Base-by-base conservation (phyloP, 1,284 basidiomycete species). In the Cryptococcus depauperatus region DNA sequence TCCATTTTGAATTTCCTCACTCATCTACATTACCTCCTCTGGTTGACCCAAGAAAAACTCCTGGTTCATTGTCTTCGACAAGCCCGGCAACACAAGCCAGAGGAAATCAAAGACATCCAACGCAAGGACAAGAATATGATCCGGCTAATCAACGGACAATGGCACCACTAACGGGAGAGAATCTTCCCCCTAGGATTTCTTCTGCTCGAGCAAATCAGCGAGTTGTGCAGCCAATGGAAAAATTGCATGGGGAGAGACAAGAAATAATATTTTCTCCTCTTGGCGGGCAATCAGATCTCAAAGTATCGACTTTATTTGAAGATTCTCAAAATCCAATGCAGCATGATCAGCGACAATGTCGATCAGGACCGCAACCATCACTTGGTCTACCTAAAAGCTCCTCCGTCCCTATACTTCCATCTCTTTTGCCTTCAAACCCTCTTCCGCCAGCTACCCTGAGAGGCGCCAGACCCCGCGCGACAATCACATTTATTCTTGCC, bases 401-500 rank as follows among this genome's bases (percentile, higher is more conserved):
- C 4, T 37, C 35, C 9, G 23, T 37, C 18, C 35, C 35, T 14
- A 37, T 22, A 25, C 39, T 41, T 10, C 39, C 39, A n/a, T 28
- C 39, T 14, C 27, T 41, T 5, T 22, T 30, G 8, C 4, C 39
- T n/a, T 16, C 13, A 14, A 28, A 41, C 5, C 37, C 44, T 18
- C 14, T 41, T n/a, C 39, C 4, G n/a, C 27, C 4, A 22, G 10
- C 14, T 9, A 25, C 19, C 40, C 34, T 26, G 13, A 27, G 29
- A 7, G 39, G 39, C 5, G 16, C 23, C n/a, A 11, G 46, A 32
- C 37, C 50, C 8, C 32, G 25, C 19, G 48, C 48, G 39, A 54
- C 41, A 37, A 51, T 51, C 49, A 52, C 42, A 49, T 63, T 53
- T 43, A 51, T 60, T 49, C 59, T 58, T 47, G 52, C 41, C 25